A percentile compares a stretch with the other conserved stretches of the same genome.
phyloP scores from a whole-genome alignment of 177 flowering plant species.

The Vitis hybrid region DNA sequence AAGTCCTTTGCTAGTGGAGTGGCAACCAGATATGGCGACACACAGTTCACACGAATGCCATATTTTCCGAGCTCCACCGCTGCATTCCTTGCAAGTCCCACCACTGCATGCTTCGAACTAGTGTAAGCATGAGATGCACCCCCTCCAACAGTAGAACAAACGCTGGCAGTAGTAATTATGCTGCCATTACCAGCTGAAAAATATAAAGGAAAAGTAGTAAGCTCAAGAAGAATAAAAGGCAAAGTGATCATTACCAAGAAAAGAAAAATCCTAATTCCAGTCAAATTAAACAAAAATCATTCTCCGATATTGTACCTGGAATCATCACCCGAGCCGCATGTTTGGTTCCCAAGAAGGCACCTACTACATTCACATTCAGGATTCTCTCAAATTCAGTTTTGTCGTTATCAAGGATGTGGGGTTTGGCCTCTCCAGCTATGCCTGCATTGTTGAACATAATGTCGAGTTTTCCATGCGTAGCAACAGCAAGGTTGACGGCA shows the following conservation, averaged over 20 bases:
- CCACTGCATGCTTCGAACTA: constrained; percentile 34
- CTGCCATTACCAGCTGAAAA: constrained; percentile 12
- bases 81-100: constrained; percentile 30
- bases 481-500: no score
- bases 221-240: no score
- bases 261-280: no score
- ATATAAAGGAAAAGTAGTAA: no score
- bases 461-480: no score
- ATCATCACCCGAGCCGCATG: constrained; percentile 48
- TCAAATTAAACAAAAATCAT: no score
- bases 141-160: constrained; percentile 12
- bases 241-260: no score
- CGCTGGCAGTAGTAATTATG: constrained; percentile 28
- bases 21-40: no score
- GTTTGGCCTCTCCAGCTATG: neutral
- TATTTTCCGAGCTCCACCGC: constrained; percentile 34
- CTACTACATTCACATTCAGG: constrained; percentile 19
- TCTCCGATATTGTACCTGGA: neutral
- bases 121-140: constrained; percentile 26
- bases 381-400: constrained; percentile 15
- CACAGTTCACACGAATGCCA: constrained; percentile 41
- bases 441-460: neutral
- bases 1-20: no score
- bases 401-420: constrained; percentile 12
- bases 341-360: constrained; percentile 32